Conservation (phyloP, 176 grass and related monocot species). For the Urochloa ruziziensis region DNA sequence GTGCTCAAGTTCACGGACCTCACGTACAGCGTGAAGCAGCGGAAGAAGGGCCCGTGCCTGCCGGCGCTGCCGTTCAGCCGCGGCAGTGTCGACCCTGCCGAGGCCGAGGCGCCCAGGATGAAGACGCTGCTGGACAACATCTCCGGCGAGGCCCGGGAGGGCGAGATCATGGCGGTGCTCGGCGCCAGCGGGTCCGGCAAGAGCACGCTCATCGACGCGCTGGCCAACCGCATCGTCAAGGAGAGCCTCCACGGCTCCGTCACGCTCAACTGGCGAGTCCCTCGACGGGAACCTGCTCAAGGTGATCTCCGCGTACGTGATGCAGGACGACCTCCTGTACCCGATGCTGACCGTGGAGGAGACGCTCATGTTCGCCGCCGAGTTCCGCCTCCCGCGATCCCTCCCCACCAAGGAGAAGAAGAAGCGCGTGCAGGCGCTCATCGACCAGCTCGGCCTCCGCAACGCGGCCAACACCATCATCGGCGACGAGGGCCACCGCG, state of each 20-base stretch:
- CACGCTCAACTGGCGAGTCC: slow-evolving; percentile 78
- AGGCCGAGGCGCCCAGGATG: slow-evolving; percentile 45
- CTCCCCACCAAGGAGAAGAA: slow-evolving; percentile 75
- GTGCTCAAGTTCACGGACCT: slow-evolving; percentile 86
- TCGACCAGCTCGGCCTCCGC: slow-evolving; percentile 85
- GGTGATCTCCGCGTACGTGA: slow-evolving; percentile 95
- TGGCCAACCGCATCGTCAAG: slow-evolving; percentile 82
- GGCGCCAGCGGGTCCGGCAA: slow-evolving; percentile 95
- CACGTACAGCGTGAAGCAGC: slow-evolving; percentile 80
- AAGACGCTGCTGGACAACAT: slow-evolving; percentile 79
- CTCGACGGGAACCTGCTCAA: slow-evolving; percentile 80
- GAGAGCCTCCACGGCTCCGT: slow-evolving; percentile 84
- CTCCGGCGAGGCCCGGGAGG: slow-evolving; percentile 85
- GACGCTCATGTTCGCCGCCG: slow-evolving; percentile 97
- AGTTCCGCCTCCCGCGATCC: slow-evolving; percentile 89
- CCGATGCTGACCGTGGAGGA: slow-evolving; percentile 98
- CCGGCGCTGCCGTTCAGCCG: slow-evolving; percentile 36
- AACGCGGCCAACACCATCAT: slow-evolving; percentile 86
- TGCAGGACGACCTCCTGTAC: slow-evolving; percentile 96
- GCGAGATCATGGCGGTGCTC: slow-evolving; percentile 97
- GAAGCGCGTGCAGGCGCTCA: slow-evolving; percentile 81
- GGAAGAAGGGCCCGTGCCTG: slow-evolving; percentile 53
- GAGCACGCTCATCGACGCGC: slow-evolving; percentile 95
- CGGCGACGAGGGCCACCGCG: slow-evolving; percentile 94
- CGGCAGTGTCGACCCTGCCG: not conserved